These are phyloP conservation scores for Raffaelea deltoideospora DNA, from an alignment of 2,329 filamentous ascomycete genomes.

Conservation along the genomic window DNA sequence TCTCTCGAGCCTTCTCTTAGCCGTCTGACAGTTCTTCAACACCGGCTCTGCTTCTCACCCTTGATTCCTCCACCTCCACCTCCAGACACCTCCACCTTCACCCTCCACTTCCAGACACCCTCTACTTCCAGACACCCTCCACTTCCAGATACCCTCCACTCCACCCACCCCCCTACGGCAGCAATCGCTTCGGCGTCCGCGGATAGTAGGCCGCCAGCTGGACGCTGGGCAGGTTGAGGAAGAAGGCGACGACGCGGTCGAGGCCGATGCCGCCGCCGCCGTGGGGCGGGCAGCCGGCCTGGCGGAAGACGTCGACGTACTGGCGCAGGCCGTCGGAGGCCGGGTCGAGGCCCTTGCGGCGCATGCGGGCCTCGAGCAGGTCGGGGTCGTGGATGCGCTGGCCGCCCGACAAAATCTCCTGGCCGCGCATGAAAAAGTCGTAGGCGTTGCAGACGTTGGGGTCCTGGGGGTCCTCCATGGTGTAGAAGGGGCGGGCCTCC, in stretches of 20 bases:
- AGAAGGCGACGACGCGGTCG: slow-evolving; percentile 65
- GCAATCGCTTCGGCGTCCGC: slow-evolving; percentile 42
- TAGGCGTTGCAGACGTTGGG: slow-evolving; percentile 38
- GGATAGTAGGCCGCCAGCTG: slow-evolving; percentile 44
- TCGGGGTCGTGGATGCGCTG: slow-evolving; percentile 77
- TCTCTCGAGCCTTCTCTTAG: no score
- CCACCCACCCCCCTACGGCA: slow-evolving; percentile 22
- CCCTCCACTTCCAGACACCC: no score
- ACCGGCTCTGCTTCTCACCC: no score
- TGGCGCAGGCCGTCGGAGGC: slow-evolving; percentile 60
- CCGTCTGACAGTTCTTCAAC: no score
- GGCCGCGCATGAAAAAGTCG: slow-evolving; percentile 83
- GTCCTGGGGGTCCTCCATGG: neutral
- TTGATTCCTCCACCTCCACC: no score
- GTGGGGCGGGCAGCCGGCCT: slow-evolving; percentile 73
- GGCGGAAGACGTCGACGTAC: slow-evolving; percentile 66
- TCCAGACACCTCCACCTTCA: no score
- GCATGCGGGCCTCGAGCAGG: slow-evolving; percentile 64
- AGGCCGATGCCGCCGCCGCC: slow-evolving; percentile 80
- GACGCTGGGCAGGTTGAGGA: slow-evolving; percentile 40
- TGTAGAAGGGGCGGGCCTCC: slow-evolving; percentile 48
- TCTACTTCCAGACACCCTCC: neutral
- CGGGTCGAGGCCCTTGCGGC: slow-evolving; percentile 67
- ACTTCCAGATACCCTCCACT: neutral
- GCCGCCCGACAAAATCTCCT: slow-evolving; percentile 84